These are phyloP conservation scores for Colletotrichum tabaci DNA, from an alignment of 2,329 filamentous ascomycete genomes.

Conservation along the genomic window DNA sequence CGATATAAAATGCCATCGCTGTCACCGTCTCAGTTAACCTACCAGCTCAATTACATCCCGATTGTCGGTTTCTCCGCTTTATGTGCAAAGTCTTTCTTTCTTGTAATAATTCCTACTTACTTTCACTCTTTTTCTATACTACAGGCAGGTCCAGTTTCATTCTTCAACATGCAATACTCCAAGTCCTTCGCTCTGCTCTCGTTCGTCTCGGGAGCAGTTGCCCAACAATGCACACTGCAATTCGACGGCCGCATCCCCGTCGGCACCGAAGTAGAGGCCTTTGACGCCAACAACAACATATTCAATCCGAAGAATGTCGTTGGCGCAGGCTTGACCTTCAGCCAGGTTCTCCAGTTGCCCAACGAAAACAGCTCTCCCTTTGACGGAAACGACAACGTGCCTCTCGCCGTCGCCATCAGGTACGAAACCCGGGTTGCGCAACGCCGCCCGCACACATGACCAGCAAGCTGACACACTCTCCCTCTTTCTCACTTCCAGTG, in stretches of 20 bases:
- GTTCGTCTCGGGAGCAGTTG: constrained; percentile 18
- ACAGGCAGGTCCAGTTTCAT: constrained; percentile 33
- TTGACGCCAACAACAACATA: constrained; percentile 60
- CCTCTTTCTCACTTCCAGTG: constrained; percentile 48
- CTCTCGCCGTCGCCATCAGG: constrained; percentile 68
- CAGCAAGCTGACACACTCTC: not conserved
- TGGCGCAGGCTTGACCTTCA: constrained; percentile 66
- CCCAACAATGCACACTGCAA: constrained; percentile 52
- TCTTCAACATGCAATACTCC: constrained; percentile 28
- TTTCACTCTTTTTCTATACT: constrained; percentile 27
- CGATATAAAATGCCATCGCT: not conserved
- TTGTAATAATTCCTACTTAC: not conserved
- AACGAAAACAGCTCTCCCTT: constrained; percentile 54
- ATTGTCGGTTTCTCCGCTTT: not conserved
- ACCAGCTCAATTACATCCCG: not conserved
- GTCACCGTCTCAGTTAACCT: not conserved
- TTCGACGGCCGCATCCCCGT: constrained; percentile 64
- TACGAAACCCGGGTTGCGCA: not conserved
- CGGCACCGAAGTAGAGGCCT: constrained; percentile 54
- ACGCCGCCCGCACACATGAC: too few relatives aligned
- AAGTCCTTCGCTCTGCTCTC: constrained; percentile 31
- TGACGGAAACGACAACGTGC: constrained; percentile 56
- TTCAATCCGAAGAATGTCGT: constrained; percentile 68
- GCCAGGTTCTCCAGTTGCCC: constrained; percentile 65
- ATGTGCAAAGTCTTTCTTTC: not conserved